Evolutionary conservation across 306 rosid species (phyloP).

Genomic region (Cicer cuneatum): DNA sequence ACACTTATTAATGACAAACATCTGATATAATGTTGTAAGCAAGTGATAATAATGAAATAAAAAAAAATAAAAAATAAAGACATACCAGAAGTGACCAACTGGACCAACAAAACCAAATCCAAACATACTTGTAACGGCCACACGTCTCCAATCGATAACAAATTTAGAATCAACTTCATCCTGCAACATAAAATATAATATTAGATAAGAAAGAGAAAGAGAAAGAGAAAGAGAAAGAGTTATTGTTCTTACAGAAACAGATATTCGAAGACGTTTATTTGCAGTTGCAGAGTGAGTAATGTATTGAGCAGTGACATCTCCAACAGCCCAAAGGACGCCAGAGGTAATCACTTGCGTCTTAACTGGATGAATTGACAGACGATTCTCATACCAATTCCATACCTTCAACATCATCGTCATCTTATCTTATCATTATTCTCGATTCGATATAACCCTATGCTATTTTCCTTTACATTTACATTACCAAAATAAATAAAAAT

Average conservation of each 20-base stretch:
- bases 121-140: slow-evolving; percentile 76
- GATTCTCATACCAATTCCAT: slow-evolving; percentile 84
- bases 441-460: too few species aligned
- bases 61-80: slow-evolving; percentile 7
- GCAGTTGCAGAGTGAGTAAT: slow-evolving; percentile 60
- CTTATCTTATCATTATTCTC: neutral
- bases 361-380: slow-evolving; percentile 72
- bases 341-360: slow-evolving; percentile 82
- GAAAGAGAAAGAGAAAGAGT: neutral
- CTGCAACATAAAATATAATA: slow-evolving; percentile 31
- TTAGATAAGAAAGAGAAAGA: neutral
- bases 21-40: too few species aligned
- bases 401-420: slow-evolving; percentile 51
- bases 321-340: slow-evolving; percentile 72
- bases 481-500: too few species aligned
- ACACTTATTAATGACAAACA: too few species aligned
- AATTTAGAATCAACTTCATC: slow-evolving; percentile 45
- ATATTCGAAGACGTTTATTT: slow-evolving; percentile 51
- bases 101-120: slow-evolving; percentile 90
- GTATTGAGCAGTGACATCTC: slow-evolving; percentile 81
- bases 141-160: slow-evolving; percentile 71
- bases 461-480: too few species aligned
- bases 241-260: slow-evolving; percentile 38
- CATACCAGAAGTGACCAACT: slow-evolving; percentile 86
- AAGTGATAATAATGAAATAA: neutral